Base-by-base conservation (phyloP, 169 alveolate species). In the Plasmodium reichenowi region DNA sequence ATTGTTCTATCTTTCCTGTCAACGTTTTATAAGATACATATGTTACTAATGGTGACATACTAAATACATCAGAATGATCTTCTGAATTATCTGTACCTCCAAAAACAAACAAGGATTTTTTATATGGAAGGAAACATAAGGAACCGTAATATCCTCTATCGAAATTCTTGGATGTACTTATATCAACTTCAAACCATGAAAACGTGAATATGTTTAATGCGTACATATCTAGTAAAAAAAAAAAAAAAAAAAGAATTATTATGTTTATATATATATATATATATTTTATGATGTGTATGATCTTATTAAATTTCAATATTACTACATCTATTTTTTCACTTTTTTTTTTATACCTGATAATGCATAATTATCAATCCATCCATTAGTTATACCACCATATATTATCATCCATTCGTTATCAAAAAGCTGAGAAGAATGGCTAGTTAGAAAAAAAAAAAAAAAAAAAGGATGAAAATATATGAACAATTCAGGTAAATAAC, bases 401-500 rank as follows among this genome's bases (percentile, higher is more conserved):
- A 85, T 48, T 50, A 85, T 60, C 92, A 85, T 85, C 92, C 92
- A 85, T 56, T 85, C 87, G 29, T 83, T 83, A 48, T 85, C 92
- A 63, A 85, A 71, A 38, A 85, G 52, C 45, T 71, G 87, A 12
- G 92, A 74, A 38, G 92, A 54, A 26, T 85, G 92, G 13, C 90
- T 80, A 66, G 59, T 38, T 9, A 54, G 22, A 15, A 24, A 78
- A 71, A 32, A 54, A 63, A 67, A 5, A 52, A 63, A 64, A 12
- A 76, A 47, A 66, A 76, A 20, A 20, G 48, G 17, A 20, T 2
- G 32, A 26, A 32, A 32, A 32, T 32, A 32, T 58, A 74, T 74
- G 88, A 56, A 38, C 72, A 22, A 32, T 54, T 56, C 59, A 58
- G 54, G 88, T 48, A 54, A 75, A 60, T 75, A 60, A 32, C 9